Conservation (phyloP, 2,329 filamentous ascomycete species). For the Penicillium sp. region DNA sequence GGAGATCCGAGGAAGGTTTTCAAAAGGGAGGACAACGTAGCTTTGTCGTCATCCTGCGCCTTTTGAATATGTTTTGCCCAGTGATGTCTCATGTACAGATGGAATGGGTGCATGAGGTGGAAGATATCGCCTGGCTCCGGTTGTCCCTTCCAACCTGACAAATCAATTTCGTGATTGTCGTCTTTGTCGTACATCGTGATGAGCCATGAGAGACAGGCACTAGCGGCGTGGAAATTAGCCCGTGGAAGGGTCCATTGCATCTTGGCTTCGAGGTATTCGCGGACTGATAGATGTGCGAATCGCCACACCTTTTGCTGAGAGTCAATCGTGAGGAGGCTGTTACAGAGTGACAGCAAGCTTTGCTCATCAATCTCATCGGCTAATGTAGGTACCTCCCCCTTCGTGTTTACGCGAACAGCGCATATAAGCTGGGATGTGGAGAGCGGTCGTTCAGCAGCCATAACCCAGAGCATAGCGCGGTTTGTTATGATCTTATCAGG, state of each 20-base stretch:
- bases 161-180: not conserved
- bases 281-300: conserved; percentile 13
- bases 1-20: conserved; percentile 12
- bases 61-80: conserved; percentile 9
- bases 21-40: conserved; percentile 1
- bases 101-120: conserved; percentile 5
- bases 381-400: not conserved
- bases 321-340: conserved; percentile 12
- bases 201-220: conserved; percentile 7
- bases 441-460: conserved; percentile 6
- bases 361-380: conserved; percentile 2
- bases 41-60: not conserved
- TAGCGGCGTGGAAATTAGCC: conserved; percentile 5
- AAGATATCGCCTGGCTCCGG: conserved; percentile 1
- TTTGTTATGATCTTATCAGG: conserved; percentile 4
- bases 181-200: conserved; percentile 6
- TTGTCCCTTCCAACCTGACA: not conserved
- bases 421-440: not conserved
- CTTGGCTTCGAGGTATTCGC: conserved; percentile 12
- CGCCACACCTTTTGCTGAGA: conserved; percentile 11
- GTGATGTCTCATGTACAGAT: conserved; percentile 10
- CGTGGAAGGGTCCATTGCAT: not conserved
- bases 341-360: conserved; percentile 10
- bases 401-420: conserved; percentile 8
- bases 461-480: conserved; percentile 12